Base-by-base conservation (phyloP, 1,139 yeast species). In the Sugiyamaella novakii region DNA sequence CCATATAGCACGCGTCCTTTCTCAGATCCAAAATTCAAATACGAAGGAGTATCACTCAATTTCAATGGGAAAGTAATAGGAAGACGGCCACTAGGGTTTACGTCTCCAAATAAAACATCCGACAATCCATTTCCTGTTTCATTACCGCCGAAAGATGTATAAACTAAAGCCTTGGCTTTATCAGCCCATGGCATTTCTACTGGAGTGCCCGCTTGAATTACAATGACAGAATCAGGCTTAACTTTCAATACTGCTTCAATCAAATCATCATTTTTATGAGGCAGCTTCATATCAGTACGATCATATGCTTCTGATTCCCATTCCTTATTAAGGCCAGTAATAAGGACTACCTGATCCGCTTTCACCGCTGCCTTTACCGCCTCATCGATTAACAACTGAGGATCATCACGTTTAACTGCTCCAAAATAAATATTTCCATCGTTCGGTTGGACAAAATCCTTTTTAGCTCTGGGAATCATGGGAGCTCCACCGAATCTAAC, bases 131-230 rank as follows among this genome's bases (percentile, higher is more conserved):
- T 62, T 59, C 79, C 81, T 48, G 72, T 59, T 55, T 76, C 79
- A 54, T 67, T 69, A 46, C 79, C 79, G 52, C 76, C 76, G 54
- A 70, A 75, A 71, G 74, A 72, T 15, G 75, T 80, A 49, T 81
- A 84, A 5, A 80, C 65, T 33, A 80, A 57, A 3, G 77, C 77
- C 47, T 69, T 70, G 14, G 74, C 77, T 18, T 74, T 62, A 34
- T 71, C 65, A 10, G 70, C 61, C 84, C 85, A 80, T 28, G 84
- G 83, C 74, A 81, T 70, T 29, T 76, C 70, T 24, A 80, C 83
- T 1, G 87, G 85, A 10, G 83, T 73, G 46, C 86, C 86, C 2
- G 82, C 73, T 62, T 80, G 84, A 63, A 78, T 75, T 19, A 80
- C 82, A 38, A 80, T 68, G 18, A 79, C 74, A 5, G 77, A 72